phyloP scores from a whole-genome alignment of 768 basidiomycete genomes.

The Boletus vermiculosoides region DNA sequence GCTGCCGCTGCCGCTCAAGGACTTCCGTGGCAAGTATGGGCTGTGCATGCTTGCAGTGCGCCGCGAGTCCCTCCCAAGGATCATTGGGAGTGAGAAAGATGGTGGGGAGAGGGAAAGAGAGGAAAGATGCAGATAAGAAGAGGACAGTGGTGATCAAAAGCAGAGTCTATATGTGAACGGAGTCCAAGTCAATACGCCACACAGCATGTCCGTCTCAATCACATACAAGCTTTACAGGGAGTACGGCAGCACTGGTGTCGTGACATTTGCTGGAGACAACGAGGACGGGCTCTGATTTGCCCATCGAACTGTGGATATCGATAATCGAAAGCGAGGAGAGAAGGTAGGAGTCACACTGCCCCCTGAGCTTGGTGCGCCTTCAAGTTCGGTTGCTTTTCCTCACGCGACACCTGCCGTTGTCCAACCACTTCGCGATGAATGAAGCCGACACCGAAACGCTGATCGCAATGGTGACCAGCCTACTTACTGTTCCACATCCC shows the following conservation, averaged over 20 bases:
- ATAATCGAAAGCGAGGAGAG: not conserved
- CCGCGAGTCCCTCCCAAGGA: conserved; percentile 29
- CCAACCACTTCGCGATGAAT: conserved; percentile 18
- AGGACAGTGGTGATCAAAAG: conserved; percentile 7
- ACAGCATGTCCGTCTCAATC: not conserved
- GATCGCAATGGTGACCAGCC: conserved; percentile 63
- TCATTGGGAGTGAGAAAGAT: not conserved
- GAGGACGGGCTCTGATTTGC: not conserved
- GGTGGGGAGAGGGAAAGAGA: not conserved
- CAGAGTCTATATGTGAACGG: conserved; percentile 11
- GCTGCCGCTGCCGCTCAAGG: conserved; percentile 48
- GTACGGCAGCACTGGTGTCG: not conserved
- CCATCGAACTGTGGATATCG: conserved; percentile 6
- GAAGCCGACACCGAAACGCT: conserved; percentile 62
- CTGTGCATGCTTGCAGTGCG: conserved; percentile 48
- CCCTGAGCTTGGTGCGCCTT: not conserved
- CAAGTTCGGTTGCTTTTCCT: not conserved
- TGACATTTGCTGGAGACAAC: not conserved
- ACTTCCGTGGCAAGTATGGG: conserved; percentile 50
- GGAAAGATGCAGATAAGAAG: conserved; percentile 3
- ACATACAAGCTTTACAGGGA: conserved; percentile 14
- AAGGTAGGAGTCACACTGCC: not conserved
- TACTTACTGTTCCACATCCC: conserved; percentile 39
- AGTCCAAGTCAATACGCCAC: not conserved
- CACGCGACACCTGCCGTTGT: not conserved